Conservation (phyloP, 2,329 filamentous ascomycete genomes). For the Tympanopsis confertula region DNA sequence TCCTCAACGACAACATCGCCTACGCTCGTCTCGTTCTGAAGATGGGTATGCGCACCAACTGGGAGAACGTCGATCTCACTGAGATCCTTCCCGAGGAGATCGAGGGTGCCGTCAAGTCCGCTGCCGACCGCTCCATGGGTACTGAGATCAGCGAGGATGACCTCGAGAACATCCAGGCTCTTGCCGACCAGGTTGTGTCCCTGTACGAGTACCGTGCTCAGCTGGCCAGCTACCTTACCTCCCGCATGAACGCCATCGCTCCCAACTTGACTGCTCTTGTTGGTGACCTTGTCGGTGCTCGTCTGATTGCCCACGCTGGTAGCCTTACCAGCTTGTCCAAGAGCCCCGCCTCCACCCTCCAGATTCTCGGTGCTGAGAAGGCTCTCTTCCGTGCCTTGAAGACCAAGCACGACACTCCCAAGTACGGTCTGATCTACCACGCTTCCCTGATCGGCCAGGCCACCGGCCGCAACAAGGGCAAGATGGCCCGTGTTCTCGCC, state of each 20-base stretch:
- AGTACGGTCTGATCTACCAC: conserved; percentile 92
- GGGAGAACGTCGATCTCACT: conserved; percentile 64
- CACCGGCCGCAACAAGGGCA: conserved; percentile 96
- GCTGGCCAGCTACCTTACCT: conserved; percentile 78
- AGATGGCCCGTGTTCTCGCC: conserved; percentile 92
- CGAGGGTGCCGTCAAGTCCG: conserved; percentile 79
- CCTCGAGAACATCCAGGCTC: conserved; percentile 78
- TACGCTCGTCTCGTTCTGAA: conserved; percentile 80
- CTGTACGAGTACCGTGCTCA: conserved; percentile 85
- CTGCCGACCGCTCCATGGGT: conserved; percentile 95
- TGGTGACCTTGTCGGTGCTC: conserved; percentile 84
- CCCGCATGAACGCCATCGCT: conserved; percentile 91
- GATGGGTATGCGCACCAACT: conserved; percentile 80
- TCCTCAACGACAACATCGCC: conserved; percentile 91
- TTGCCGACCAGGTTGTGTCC: conserved; percentile 85
- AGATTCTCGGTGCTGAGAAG: conserved; percentile 98
- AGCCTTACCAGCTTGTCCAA: conserved; percentile 92
- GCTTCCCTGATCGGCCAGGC: conserved; percentile 91
- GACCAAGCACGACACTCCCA: conserved; percentile 98
- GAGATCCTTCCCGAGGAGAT: conserved; percentile 94
- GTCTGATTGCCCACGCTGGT: conserved; percentile 87
- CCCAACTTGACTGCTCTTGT: conserved; percentile 90
- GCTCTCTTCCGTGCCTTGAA: conserved; percentile 95
- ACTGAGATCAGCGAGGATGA: conserved; percentile 91
- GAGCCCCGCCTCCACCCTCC: conserved; percentile 86